Conservation (phyloP, 2,329 filamentous ascomycete species). For the Aschersonia sp. region DNA sequence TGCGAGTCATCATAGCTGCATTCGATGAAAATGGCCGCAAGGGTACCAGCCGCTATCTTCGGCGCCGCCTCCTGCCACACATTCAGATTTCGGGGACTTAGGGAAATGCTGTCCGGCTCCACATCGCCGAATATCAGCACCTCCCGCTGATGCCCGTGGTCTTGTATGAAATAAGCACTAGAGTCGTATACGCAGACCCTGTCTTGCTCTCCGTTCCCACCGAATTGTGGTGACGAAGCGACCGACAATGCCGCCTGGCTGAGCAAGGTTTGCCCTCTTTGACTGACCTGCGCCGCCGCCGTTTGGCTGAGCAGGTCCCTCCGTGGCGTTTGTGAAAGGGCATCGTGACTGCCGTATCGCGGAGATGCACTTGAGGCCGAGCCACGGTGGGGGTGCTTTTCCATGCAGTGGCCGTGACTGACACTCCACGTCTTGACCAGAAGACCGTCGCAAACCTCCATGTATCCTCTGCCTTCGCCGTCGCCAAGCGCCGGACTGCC, state of each 20-base stretch:
- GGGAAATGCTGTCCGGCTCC: slow-evolving; percentile 75
- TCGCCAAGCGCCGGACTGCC: slow-evolving; percentile 74
- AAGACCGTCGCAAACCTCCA: slow-evolving; percentile 79
- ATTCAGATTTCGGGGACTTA: slow-evolving; percentile 63
- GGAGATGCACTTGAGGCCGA: slow-evolving; percentile 33
- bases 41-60: slow-evolving; percentile 57
- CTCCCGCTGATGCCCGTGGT: slow-evolving; percentile 54
- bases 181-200: slow-evolving; percentile 64
- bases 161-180: slow-evolving; percentile 85
- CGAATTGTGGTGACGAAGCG: slow-evolving; percentile 10
- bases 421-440: slow-evolving; percentile 77
- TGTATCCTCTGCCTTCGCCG: slow-evolving; percentile 67
- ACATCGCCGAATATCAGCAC: slow-evolving; percentile 92
- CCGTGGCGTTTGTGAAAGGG: slow-evolving; percentile 15
- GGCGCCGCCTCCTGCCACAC: slow-evolving; percentile 84
- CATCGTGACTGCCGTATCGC: slow-evolving; percentile 35
- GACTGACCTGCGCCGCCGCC: slow-evolving; percentile 1
- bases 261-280: slow-evolving; percentile 13
- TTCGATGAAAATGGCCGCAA: slow-evolving; percentile 84
- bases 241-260: slow-evolving; percentile 15
- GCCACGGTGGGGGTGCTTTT: slow-evolving; percentile 52
- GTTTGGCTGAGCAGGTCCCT: slow-evolving; percentile 12
- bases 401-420: slow-evolving; percentile 81
- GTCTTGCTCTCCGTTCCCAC: slow-evolving; percentile 23
- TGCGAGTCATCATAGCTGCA: slow-evolving; percentile 82